phyloP scores from a whole-genome alignment of 2,329 filamentous ascomycete genomes.

The Trichoderma oligosporum region DNA sequence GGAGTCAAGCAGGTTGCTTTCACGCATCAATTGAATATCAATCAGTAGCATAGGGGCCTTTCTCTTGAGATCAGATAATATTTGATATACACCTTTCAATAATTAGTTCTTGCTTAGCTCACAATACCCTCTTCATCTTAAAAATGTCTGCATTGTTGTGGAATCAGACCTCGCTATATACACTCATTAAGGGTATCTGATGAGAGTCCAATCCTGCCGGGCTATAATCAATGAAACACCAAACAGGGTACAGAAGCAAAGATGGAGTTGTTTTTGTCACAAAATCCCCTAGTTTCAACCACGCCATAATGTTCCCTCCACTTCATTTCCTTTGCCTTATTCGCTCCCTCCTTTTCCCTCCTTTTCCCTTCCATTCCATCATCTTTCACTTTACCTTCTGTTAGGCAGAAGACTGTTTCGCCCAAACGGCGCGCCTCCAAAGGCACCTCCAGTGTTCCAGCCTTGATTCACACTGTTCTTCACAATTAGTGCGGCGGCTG shows the following conservation, averaged over 20 bases:
- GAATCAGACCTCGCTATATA: conserved; percentile 16
- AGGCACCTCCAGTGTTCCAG: conserved; percentile 44
- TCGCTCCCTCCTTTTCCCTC: not conserved
- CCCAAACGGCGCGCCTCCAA: conserved; percentile 40
- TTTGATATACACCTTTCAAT: no score
- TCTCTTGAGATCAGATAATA: no score
- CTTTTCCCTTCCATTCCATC: not conserved
- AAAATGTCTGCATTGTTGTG: not conserved
- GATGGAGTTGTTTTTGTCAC: conserved; percentile 7
- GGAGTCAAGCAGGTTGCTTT: no score
- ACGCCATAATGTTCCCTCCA: conserved; percentile 10
- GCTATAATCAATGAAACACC: conserved; percentile 17
- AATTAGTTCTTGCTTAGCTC: not conserved
- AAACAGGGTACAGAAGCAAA: conserved; percentile 18
- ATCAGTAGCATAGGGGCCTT: no score
- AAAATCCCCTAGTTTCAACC: not conserved
- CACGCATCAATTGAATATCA: no score
- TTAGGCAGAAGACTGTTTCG: conserved; percentile 45
- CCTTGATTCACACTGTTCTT: conserved; percentile 73
- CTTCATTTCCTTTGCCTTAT: not conserved
- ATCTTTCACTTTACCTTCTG: conserved; percentile 37
- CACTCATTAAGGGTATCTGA: conserved; percentile 21
- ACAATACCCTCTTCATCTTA: not conserved
- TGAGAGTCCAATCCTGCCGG: conserved; percentile 14
- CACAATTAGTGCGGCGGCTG: conserved; percentile 91